phyloP scores from a whole-genome alignment of 2,329 filamentous ascomycete genomes.

The Fusarium sp. region DNA sequence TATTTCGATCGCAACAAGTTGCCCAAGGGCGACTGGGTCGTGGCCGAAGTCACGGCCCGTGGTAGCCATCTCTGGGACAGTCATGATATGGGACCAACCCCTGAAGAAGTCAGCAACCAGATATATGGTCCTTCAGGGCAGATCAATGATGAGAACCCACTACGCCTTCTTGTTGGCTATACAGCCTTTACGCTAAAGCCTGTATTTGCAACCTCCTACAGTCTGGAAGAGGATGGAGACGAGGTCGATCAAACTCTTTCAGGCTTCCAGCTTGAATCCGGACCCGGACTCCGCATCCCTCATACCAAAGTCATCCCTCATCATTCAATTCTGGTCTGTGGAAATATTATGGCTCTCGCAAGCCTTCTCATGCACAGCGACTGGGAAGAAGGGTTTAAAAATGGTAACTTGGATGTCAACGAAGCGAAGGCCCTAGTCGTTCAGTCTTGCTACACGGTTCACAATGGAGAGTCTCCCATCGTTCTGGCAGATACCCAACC shows the following conservation, averaged over 20 bases:
- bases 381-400: no score
- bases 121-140: neutral
- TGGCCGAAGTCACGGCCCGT: fast-evolving
- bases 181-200: neutral
- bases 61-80: neutral
- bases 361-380: fast-evolving
- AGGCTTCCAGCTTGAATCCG: neutral
- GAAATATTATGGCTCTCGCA: neutral
- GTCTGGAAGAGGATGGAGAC: neutral
- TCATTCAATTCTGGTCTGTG: neutral
- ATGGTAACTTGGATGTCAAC: neutral
- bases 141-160: neutral
- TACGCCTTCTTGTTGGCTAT: neutral
- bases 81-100: neutral
- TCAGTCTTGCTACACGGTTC: neutral
- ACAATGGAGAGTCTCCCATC: neutral
- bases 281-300: no score
- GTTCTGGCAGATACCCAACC: neutral
- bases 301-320: neutral
- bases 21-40: neutral
- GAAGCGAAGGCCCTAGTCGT: neutral
- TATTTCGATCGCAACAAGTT: fast-evolving
- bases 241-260: neutral
- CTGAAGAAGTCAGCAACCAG: neutral
- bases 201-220: neutral